Percentiles rank a stretch among this genome's conserved stretches.
Evolutionary conservation across 164 flowering plant species (phyloP).

Genomic region (Vitis riparia): DNA sequence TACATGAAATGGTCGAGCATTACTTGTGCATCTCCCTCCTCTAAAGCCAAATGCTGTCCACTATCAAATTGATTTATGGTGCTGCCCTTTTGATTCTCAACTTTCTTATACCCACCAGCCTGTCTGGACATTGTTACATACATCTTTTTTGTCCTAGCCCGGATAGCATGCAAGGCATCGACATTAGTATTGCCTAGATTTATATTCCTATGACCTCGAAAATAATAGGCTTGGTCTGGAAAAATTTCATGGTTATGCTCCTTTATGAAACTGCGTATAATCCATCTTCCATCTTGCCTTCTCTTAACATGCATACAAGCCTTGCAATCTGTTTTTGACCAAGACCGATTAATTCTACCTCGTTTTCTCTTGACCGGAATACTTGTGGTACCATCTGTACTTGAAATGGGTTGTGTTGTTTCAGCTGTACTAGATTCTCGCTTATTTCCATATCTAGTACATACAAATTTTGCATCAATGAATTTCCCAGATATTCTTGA

Average conservation of each 20-base stretch:
- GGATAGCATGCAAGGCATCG: slow-evolving; percentile 16
- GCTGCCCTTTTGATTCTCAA: slow-evolving; percentile 15
- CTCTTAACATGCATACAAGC: slow-evolving; percentile 49
- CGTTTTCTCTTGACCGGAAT: slow-evolving; percentile 25
- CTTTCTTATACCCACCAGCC: slow-evolving; percentile 25
- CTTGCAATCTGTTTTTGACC: slow-evolving; percentile 43
- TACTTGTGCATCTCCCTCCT: slow-evolving; percentile 31
- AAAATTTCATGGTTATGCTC: slow-evolving; percentile 46
- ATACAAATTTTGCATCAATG: slow-evolving; percentile 44
- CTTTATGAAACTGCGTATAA: slow-evolving; percentile 27
- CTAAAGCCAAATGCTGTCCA: slow-evolving; percentile 19
- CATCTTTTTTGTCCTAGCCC: slow-evolving; percentile 17
- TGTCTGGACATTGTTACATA: slow-evolving; percentile 22
- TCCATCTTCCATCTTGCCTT: slow-evolving; percentile 42
- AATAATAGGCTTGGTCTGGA: slow-evolving; percentile 24
- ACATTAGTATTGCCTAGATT: slow-evolving; percentile 13
- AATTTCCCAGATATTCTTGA: slow-evolving; percentile 38
- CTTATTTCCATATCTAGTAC: slow-evolving; percentile 39
- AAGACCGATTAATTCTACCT: slow-evolving; percentile 23
- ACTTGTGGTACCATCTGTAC: slow-evolving; percentile 1
- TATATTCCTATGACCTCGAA: slow-evolving; percentile 20
- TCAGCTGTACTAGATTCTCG: slow-evolving; percentile 15
- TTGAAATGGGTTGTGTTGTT: slow-evolving; percentile 12
- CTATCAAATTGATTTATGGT: slow-evolving; percentile 6
- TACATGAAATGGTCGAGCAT: slow-evolving; percentile 27